Base-by-base conservation (phyloP, 768 basidiomycete species). In the Collybia mongolica region DNA sequence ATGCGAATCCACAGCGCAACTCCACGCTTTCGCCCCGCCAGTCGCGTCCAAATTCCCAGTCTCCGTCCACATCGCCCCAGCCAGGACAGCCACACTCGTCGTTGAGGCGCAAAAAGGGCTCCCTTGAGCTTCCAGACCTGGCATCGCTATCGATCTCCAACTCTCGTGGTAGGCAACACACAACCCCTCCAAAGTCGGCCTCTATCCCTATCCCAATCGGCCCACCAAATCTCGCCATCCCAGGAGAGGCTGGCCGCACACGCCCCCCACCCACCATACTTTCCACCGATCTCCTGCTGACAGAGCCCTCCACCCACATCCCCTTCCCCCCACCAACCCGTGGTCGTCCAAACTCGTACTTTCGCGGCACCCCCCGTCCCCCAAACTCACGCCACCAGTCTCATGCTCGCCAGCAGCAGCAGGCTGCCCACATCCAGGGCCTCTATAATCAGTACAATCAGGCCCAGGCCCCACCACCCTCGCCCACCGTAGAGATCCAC, bases 81-180 rank as follows among this genome's bases (percentile, higher is more conserved):
- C 66, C 68, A 17, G 65, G 67, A 36, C 68, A 60, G 36, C 74
- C 83, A 0, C 84, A 87, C 64, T 72, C 73, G 26, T 85, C 86
- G 39, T 68, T 88, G 51, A 74, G 83, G 36, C 72, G 74, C 18
- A 88, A 84, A 74, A 88, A 86, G 68, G 81, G 76, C 62, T 86
- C 84, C 0, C 80, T 90, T 17, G 86, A 90, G 63, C 75, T 90
- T 20, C 88, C 88, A 46, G 88, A 89, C 72, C 82, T 90, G 29
- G 74, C 70, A 15, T 69, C 68, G 2, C 61, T 75, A 6, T 60
- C 70, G 1, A 46, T 65, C n/a, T 56, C 64, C 6, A 52, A 46
- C 17, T 48, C 53, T 0, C 43, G 58, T 2, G 49, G 57, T 5
- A 50, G 56, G 11, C 47, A 39, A 37, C 55, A 55, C 46, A 46